A percentile compares a stretch with the other conserved stretches of the same genome.
phyloP scores from a whole-genome alignment of 1,284 basidiomycete genomes.

The Cutaneotrichosporon cavernicola region DNA sequence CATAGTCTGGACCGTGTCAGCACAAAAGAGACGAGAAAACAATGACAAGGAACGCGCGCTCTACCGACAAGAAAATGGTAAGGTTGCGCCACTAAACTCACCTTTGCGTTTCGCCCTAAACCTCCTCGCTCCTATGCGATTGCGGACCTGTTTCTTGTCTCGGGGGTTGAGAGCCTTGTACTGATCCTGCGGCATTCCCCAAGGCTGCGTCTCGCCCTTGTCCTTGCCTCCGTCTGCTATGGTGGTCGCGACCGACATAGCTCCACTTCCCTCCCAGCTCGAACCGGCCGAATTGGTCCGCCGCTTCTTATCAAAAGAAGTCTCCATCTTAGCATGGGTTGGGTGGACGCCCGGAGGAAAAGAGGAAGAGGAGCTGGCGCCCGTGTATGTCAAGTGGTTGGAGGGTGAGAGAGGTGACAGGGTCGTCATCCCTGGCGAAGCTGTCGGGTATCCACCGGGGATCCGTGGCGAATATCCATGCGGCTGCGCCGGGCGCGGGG shows the following conservation, averaged over 20 bases:
- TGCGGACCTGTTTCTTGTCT: conserved; percentile 51
- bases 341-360: conserved; percentile 22
- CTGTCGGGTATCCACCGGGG: conserved; percentile 20
- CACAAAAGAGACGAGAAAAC: neutral
- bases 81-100: conserved; percentile 25
- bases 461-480: conserved; percentile 28
- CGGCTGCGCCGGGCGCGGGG: conserved; percentile 7
- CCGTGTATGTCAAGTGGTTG: conserved; percentile 18
- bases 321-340: conserved; percentile 17
- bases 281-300: conserved; percentile 16
- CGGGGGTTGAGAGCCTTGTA: conserved; percentile 46
- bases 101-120: conserved; percentile 51
- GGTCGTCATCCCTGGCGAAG: conserved; percentile 23
- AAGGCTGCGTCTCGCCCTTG: conserved; percentile 36
- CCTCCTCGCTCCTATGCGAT: conserved; percentile 43
- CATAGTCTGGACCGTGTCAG: conserved; percentile 21
- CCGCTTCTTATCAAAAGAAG: conserved; percentile 14
- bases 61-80: neutral
- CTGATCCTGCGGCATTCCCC: conserved; percentile 50
- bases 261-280: conserved; percentile 18
- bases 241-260: conserved; percentile 8
- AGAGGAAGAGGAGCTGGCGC: conserved; percentile 13
- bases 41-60: neutral
- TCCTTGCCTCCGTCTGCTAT: conserved; percentile 15
- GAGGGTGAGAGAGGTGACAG: conserved; percentile 27